Conservation (phyloP, 2,329 filamentous ascomycete species). For the Pseudogymnoascus sp. region DNA sequence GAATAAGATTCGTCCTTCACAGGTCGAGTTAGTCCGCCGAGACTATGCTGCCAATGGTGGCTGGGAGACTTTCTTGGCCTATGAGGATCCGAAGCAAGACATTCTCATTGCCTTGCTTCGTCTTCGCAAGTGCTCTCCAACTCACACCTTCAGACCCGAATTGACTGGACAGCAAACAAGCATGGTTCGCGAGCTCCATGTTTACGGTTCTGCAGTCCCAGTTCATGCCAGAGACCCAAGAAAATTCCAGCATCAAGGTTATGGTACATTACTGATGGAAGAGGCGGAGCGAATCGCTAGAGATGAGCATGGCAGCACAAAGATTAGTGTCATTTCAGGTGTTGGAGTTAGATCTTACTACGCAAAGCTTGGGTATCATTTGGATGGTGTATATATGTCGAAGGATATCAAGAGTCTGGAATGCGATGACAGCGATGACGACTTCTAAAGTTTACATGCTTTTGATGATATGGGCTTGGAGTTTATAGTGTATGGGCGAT, state of each 20-base stretch:
- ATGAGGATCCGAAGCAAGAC: slow-evolving; percentile 97
- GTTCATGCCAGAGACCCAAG: slow-evolving; percentile 89
- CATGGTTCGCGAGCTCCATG: slow-evolving; percentile 87
- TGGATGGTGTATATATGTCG: slow-evolving; percentile 83
- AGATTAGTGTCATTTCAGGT: slow-evolving; percentile 96
- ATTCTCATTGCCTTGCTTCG: slow-evolving; percentile 88
- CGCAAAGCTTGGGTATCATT: slow-evolving; percentile 80
- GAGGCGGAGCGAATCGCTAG: slow-evolving; percentile 92
- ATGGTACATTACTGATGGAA: slow-evolving; percentile 93
- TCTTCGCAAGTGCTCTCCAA: slow-evolving; percentile 80
- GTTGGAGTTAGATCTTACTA: slow-evolving; percentile 96
- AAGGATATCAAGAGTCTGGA: slow-evolving; percentile 31
- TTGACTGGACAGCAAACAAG: slow-evolving; percentile 80
- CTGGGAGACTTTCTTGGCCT: slow-evolving; percentile 97
- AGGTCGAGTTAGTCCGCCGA: slow-evolving; percentile 87
- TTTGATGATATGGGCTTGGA: background rate
- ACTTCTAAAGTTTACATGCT: background rate
- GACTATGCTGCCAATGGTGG: slow-evolving; percentile 94
- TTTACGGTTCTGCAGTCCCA: slow-evolving; percentile 95
- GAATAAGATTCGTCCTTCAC: slow-evolving; percentile 92
- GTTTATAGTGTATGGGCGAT: background rate
- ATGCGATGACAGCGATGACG: slow-evolving; percentile 8
- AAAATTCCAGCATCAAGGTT: slow-evolving; percentile 98
- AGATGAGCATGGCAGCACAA: slow-evolving; percentile 86
- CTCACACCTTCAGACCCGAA: slow-evolving; percentile 87